phyloP scores from a whole-genome alignment of 345 rosid species.

The Balakata baccata region DNA sequence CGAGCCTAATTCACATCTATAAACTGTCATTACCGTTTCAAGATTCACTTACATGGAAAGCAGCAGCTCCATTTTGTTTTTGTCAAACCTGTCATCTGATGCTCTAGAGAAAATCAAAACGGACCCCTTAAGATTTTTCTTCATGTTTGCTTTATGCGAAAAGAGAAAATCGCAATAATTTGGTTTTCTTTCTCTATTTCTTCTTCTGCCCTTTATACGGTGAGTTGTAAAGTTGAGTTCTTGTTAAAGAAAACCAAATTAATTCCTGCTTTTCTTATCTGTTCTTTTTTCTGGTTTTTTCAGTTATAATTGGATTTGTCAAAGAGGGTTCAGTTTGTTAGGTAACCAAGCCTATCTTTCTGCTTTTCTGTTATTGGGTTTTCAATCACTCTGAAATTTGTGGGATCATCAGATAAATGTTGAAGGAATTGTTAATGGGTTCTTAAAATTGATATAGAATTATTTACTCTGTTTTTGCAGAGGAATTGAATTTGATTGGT shows the following conservation, averaged over 20 bases:
- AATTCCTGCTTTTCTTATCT: too few relatives aligned
- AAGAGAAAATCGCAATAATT: neutral
- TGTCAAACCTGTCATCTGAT: neutral
- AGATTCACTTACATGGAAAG: slow-evolving; percentile 10
- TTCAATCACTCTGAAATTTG: neutral
- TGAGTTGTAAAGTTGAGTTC: neutral
- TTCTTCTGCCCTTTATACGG: neutral
- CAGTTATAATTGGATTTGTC: neutral
- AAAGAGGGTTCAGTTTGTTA: slow-evolving; percentile 4
- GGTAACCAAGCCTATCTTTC: neutral
- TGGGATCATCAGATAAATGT: neutral
- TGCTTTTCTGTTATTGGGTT: neutral
- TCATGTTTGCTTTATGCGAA: neutral
- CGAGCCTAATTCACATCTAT: neutral
- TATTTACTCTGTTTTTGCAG: neutral
- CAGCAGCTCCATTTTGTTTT: neutral
- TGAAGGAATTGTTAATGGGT: neutral
- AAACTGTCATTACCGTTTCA: neutral
- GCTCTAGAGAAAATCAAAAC: neutral
- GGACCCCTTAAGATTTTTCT: neutral
- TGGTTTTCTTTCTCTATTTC: neutral
- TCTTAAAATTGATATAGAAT: neutral
- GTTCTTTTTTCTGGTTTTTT: neutral
- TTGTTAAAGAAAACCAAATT: neutral
- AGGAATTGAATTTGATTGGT: neutral